Evolutionary conservation across 2,329 filamentous ascomycete genomes (phyloP), one percentile per base, ranked within the genome.

Genomic region (Nectriaceae sp.): DNA sequence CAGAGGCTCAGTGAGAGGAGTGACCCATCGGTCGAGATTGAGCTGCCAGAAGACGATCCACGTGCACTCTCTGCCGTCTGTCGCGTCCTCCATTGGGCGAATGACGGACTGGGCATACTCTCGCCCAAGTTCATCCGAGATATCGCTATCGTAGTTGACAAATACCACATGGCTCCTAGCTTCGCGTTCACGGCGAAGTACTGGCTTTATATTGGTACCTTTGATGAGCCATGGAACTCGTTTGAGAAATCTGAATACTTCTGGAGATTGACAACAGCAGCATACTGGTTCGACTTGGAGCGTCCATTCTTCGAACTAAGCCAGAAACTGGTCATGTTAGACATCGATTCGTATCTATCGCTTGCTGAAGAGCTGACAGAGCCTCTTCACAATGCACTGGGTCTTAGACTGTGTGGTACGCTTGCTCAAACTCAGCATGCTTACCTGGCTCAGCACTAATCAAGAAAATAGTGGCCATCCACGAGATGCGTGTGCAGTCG

Each of bases 1-100:
- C 24, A 49, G 1, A 38, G 43, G 4, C 49, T 63, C 19, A 6
- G 8, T 3, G 21, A 40, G 24, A 20, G 15, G 19, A 13, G 24
- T 18, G 37, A n/a, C 21, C 4, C 19, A 20, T 21, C 38, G 4
- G 38, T 40, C 11, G 15, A 13, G 3, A 22, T 40, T 21, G 4
- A 16, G 19, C 21, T 40, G 4, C 38, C 38, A 4, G 38, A 40
- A 11, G 38, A 40, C 24, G 38, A 40, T 16, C 20, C 38, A 5
- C 5, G 3, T 5, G 21, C 11, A 4, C 24, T 40, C 38, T 21
- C n/a, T 4, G 21, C 13, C 8, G 20, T 22, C 11, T 40, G 21
- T n/a, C 38, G 38, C 18, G 20, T 40, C 21, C 19, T 40, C 4
- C 21, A 24, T 16, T 18, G 38, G 3, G 19, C 13, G 19, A 18